These are phyloP conservation scores for Fusarium miscanthi DNA, from an alignment of 2,329 filamentous ascomycete species.

Conservation along the genomic window DNA sequence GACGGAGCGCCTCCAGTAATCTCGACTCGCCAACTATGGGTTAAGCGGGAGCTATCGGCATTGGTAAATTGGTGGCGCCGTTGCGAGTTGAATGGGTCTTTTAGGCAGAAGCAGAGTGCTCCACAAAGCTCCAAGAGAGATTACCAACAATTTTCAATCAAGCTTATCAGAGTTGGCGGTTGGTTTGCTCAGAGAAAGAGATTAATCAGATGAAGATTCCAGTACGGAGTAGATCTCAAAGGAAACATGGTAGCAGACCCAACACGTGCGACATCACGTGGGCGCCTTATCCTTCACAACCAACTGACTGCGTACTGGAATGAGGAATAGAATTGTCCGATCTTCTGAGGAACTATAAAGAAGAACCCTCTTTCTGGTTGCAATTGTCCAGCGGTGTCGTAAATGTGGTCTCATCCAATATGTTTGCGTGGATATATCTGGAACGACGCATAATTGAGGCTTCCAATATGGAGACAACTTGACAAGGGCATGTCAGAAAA, in stretches of 20 bases:
- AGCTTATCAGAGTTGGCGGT: background rate
- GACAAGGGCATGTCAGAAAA: constrained; percentile 24
- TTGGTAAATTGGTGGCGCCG: constrained; percentile 20
- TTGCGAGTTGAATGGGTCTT: background rate
- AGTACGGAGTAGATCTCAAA: no score
- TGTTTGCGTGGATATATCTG: background rate
- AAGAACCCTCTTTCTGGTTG: background rate
- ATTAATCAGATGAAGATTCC: constrained; percentile 2
- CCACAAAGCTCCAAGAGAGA: background rate
- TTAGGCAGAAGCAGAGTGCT: constrained; percentile 22
- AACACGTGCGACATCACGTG: constrained; percentile 27
- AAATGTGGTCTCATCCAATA: background rate
- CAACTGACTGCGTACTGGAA: no score
- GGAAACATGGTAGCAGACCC: no score
- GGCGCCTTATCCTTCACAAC: background rate
- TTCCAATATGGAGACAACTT: constrained; percentile 12
- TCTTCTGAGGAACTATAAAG: background rate
- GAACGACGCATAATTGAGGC: constrained; percentile 14
- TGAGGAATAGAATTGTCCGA: background rate
- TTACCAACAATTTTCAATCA: background rate
- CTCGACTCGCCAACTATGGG: constrained; percentile 5
- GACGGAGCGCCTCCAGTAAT: constrained; percentile 22
- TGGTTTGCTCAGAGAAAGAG: background rate
- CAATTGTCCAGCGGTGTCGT: background rate
- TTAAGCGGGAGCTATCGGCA: constrained; percentile 21